These are phyloP conservation scores for Pyricularia pennisetigena DNA, from an alignment of 2,329 filamentous ascomycete genomes.

Conservation along the genomic window DNA sequence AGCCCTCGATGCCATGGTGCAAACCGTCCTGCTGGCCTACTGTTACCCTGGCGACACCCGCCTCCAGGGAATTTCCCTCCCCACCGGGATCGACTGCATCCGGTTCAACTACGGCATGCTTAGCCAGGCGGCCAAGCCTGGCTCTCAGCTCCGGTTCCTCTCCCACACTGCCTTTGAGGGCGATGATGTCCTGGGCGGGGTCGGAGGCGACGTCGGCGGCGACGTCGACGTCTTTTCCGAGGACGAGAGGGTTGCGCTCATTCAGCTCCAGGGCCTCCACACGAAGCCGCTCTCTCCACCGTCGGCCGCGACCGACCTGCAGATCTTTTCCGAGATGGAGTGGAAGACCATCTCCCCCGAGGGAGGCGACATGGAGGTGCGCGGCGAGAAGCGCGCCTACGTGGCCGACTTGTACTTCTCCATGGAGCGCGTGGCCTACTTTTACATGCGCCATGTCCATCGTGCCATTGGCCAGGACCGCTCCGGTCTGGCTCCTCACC, in stretches of 20 bases:
- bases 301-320: background rate
- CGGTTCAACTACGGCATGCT: background rate
- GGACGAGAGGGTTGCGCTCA: background rate
- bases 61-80: conserved; percentile 21
- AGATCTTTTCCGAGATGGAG: background rate
- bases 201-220: background rate
- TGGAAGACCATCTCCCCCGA: background rate
- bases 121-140: background rate
- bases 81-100: conserved; percentile 11
- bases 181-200: background rate
- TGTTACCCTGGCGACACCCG: conserved; percentile 21
- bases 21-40: conserved; percentile 21
- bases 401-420: background rate
- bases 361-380: background rate
- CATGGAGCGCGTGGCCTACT: conserved; percentile 1
- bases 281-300: background rate
- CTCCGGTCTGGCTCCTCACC: background rate
- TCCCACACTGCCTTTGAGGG: background rate
- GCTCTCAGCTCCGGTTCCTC: conserved; percentile 6
- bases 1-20: conserved; percentile 23
- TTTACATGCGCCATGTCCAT: background rate
- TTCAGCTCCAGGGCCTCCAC: background rate
- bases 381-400: background rate
- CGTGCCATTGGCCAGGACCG: background rate
- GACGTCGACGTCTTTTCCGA: background rate